These are phyloP conservation scores for Pseudocercospora ulei DNA, from an alignment of 2,329 filamentous ascomycete genomes.

Conservation along the genomic window DNA sequence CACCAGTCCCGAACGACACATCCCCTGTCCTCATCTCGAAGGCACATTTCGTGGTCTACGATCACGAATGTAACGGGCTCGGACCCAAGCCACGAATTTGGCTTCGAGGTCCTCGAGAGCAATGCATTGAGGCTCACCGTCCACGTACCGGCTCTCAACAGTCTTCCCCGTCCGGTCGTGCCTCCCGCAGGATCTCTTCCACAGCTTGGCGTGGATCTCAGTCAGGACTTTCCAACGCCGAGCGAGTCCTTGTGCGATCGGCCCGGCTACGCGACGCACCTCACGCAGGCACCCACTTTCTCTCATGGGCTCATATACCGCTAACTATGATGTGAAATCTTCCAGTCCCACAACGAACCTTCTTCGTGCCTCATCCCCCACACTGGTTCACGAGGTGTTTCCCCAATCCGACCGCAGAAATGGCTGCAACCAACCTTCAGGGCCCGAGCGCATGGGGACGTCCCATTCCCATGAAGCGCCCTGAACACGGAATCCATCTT, in stretches of 20 bases:
- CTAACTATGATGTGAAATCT: no score
- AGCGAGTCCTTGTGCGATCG: slow-evolving; percentile 36
- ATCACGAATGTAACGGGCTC: slow-evolving; percentile 30
- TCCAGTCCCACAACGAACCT: no score
- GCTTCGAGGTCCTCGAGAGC: slow-evolving; percentile 22
- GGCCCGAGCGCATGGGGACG: no score
- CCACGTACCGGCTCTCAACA: slow-evolving; percentile 37
- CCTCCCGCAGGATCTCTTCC: slow-evolving; percentile 29
- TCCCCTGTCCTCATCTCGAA: slow-evolving; percentile 27
- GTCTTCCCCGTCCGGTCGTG: slow-evolving; percentile 32
- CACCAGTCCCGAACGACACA: slow-evolving; percentile 27
- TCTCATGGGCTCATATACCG: no score
- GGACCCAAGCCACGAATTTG: slow-evolving; percentile 30
- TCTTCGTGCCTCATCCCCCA: no score
- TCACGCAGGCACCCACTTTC: no score
- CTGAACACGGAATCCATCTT: no score
- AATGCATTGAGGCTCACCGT: no score
- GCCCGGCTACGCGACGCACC: slow-evolving; percentile 38
- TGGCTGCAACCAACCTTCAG: no score
- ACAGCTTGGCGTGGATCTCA: slow-evolving; percentile 37
- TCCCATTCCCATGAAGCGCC: no score
- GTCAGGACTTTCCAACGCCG: slow-evolving; percentile 36
- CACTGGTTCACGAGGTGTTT: no score
- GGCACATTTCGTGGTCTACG: slow-evolving; percentile 33
- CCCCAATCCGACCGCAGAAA: no score